phyloP scores from a whole-genome alignment of 2,329 filamentous ascomycete genomes.

The Penicillium sp. region DNA sequence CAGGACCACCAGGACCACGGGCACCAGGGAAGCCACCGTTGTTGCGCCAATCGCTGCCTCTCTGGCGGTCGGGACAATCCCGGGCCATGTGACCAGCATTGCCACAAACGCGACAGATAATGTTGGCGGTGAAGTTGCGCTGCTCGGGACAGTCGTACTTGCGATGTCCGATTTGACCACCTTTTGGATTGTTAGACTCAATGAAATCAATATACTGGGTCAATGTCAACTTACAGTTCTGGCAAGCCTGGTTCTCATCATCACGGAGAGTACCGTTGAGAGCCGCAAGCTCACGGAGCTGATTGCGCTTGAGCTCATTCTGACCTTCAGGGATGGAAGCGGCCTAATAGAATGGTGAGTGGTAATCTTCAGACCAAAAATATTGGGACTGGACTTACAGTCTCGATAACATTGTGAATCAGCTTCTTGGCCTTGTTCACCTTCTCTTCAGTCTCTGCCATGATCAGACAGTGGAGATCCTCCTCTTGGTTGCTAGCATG shows the following conservation, averaged over 20 bases:
- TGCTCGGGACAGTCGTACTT: conserved; percentile 99
- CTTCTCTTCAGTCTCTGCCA: conserved; percentile 99
- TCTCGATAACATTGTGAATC: conserved; percentile 98
- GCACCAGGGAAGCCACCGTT: conserved; percentile 50
- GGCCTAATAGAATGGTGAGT: conserved; percentile 61
- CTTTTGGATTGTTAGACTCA: conserved; percentile 34
- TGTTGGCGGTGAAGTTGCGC: conserved; percentile 98
- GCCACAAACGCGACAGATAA: conserved; percentile 97
- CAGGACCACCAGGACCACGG: conserved; percentile 48
- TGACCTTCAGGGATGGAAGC: conserved; percentile 98
- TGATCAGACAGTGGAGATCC: conserved; percentile 97
- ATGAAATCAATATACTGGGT: background rate
- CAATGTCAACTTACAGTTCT: conserved; percentile 68
- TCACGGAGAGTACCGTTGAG: conserved; percentile 99
- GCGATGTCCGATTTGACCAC: conserved; percentile 95
- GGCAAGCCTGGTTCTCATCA: conserved; percentile 98
- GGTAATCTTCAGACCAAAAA: background rate
- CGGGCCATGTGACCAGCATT: conserved; percentile 98
- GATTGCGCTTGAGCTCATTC: conserved; percentile 98
- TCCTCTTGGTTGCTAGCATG: conserved; percentile 99
- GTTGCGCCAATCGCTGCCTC: conserved; percentile 90
- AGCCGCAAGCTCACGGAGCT: conserved; percentile 93
- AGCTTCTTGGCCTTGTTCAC: conserved; percentile 98
- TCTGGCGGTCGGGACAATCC: conserved; percentile 92
- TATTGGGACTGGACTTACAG: conserved; percentile 61